Conservation (phyloP, 306 rosid species). For the Rosa persica region DNA sequence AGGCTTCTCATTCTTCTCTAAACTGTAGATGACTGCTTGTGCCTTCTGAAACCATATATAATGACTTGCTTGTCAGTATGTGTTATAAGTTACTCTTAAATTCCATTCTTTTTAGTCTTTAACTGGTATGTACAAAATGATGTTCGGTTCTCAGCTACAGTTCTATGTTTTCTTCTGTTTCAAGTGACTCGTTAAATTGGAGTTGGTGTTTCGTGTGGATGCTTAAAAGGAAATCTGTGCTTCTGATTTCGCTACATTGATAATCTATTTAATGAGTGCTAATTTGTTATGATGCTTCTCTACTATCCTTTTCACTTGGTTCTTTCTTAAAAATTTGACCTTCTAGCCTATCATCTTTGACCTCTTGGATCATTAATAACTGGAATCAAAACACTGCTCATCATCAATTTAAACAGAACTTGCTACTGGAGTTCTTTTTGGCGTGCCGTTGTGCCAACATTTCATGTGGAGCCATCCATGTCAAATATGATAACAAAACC, state of each 20-base stretch:
- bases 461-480: no score
- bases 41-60: conserved; percentile 9
- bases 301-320: neutral
- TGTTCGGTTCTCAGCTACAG: conserved; percentile 12
- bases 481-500: no score
- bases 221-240: neutral
- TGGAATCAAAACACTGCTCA: neutral
- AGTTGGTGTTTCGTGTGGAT: conserved; percentile 20
- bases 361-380: neutral
- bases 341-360: neutral
- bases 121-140: conserved; percentile 42
- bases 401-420: no score
- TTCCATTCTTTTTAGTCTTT: conserved; percentile 38
- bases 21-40: conserved; percentile 14
- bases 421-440: no score
- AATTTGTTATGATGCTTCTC: neutral
- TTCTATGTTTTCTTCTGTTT: conserved; percentile 16
- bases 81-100: conserved; percentile 17
- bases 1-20: conserved; percentile 15
- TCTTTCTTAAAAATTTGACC: neutral
- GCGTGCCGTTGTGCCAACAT: no score
- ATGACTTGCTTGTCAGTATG: conserved; percentile 13
- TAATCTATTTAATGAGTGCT: neutral
- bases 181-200: conserved; percentile 10
- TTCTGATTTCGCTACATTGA: neutral